Percentiles rank a stretch among this genome's conserved stretches.
These are phyloP conservation scores for Dicorynia guianensis DNA, from an alignment of 306 rosid species.

Conservation along the genomic window DNA sequence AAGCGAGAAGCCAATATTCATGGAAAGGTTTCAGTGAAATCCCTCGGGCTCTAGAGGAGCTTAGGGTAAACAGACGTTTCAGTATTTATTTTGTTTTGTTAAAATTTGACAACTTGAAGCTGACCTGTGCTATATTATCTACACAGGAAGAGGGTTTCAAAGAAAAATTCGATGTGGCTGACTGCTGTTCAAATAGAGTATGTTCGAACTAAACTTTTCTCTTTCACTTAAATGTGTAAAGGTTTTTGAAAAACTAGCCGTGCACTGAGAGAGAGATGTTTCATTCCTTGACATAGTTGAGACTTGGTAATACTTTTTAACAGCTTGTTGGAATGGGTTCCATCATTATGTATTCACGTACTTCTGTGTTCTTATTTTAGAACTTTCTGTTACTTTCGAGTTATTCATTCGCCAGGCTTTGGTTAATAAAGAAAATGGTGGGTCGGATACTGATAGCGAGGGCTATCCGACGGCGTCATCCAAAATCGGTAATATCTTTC, in stretches of 20 bases:
- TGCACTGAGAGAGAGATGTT: background rate
- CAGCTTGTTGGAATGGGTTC: background rate
- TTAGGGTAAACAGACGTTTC: constrained; percentile 31
- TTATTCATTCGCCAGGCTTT: constrained; percentile 45
- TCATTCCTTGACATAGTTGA: background rate
- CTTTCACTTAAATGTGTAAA: background rate
- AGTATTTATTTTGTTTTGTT: background rate
- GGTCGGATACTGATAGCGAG: constrained; percentile 38
- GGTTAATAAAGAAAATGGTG: constrained; percentile 41
- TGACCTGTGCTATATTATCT: background rate
- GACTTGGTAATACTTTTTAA: background rate
- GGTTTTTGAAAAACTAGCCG: background rate
- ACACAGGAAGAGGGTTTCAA: constrained; percentile 51
- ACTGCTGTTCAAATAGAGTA: constrained; percentile 44
- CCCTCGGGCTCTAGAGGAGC: constrained; percentile 43
- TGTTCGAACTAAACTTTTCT: constrained; percentile 1
- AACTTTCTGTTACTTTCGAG: background rate
- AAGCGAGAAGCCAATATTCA: constrained; percentile 48
- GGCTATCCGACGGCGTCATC: constrained; percentile 38
- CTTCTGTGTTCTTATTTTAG: background rate
- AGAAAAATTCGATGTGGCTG: constrained; percentile 43
- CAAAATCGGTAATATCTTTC: constrained; percentile 41
- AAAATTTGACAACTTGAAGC: background rate
- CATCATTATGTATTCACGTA: background rate
- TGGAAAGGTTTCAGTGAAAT: constrained; percentile 57